Base-by-base conservation (phyloP, 2,329 filamentous ascomycete species). In the Hypocrella siamensis region DNA sequence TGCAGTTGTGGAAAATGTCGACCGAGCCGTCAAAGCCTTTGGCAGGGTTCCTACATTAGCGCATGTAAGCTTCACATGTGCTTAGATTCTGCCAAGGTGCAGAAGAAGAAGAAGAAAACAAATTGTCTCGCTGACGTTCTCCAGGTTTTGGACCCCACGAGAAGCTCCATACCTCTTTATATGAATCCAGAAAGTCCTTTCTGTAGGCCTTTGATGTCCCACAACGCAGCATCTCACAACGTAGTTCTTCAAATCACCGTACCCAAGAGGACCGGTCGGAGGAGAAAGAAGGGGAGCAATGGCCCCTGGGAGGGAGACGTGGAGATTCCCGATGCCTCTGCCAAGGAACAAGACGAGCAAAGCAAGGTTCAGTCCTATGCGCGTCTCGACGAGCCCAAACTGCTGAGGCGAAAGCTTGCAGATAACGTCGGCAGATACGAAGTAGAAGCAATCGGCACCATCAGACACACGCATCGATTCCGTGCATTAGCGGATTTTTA, bases 401-500 rank as follows among this genome's bases (percentile, higher is more conserved):
- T 66, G 7, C 52, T 86, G 19, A 59, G 75, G 22, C 67, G 67
- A 36, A 77, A 68, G 39, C 53, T 93, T 37, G 66, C 65, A 41
- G 84, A 92, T 48, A 90, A 85, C 47, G 57, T 63, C 1, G 67
- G 63, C 7, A 66, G 54, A 7, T 88, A 86, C 49, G 56, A 65
- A 4, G 65, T 83, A 19, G 73, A 85, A 42, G 65, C 75, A 1
- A 65, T 86, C 3, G 84, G 84, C 6, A 55, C 74, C 15, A 70
- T 94, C 38, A 71, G 75, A 34, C 74, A 82, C 42, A 90, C 79
- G 1, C 85, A 96, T 61, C 73, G 88, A 24, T 98, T 92, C 53
- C 72, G 88, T 49, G 76, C 76, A 67, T 65, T 93, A 40, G 78
- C 84, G 7, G 88, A 96, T 53, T 92, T 92, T 46, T 83, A 92